These are phyloP conservation scores for Candida tibetensis DNA, from an alignment of 805 yeast genomes.

Conservation along the genomic window DNA sequence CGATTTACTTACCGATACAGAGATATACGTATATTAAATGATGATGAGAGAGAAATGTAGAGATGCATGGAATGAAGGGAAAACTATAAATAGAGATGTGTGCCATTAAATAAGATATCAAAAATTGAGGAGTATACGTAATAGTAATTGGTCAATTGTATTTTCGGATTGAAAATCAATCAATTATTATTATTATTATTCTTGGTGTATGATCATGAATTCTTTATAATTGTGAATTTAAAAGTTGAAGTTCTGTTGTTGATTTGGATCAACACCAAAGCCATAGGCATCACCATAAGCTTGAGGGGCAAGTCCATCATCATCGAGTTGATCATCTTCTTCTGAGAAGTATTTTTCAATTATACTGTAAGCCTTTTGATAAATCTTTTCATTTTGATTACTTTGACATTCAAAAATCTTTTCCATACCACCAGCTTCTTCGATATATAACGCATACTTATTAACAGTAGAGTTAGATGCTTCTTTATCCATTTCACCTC, in stretches of 20 bases:
- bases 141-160: too few species aligned
- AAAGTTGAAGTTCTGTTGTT: constrained; percentile 49
- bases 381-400: constrained; percentile 88
- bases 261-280: constrained; percentile 70
- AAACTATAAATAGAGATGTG: constrained; percentile 5
- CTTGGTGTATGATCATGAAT: too few species aligned
- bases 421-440: constrained; percentile 98
- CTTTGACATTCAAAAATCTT: constrained; percentile 90
- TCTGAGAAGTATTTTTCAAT: constrained; percentile 89
- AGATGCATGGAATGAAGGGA: constrained; percentile 4
- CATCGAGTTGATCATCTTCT: constrained; percentile 68
- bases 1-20: too few species aligned
- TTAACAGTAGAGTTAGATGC: constrained; percentile 65
- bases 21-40: constrained; percentile 9
- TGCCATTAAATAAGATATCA: neutral
- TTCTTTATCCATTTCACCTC: constrained; percentile 92
- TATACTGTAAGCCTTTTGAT: constrained; percentile 84
- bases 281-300: constrained; percentile 82
- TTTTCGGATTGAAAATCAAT: too few species aligned
- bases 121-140: neutral
- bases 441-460: constrained; percentile 87
- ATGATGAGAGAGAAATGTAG: constrained; percentile 4
- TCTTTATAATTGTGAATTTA: too few species aligned
- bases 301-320: constrained; percentile 67
- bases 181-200: too few species aligned